Evolutionary conservation across 495 filamentous ascomycete species (phyloP).

Genomic region (Alectoria sarmentosa): DNA sequence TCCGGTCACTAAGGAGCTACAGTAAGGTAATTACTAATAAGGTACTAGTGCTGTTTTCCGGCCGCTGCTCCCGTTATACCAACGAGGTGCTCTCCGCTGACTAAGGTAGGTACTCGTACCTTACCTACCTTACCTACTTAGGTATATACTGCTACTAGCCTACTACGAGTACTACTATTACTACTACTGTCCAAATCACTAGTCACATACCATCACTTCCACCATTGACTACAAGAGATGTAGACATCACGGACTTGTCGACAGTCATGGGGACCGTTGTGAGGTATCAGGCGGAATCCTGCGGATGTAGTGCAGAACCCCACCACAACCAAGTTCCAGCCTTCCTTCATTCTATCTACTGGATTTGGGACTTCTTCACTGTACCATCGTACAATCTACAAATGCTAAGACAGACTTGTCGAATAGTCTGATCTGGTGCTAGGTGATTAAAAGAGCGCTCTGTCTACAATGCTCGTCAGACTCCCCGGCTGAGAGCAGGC

Average conservation of each 20-base stretch:
- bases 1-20: no score
- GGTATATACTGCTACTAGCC: no score
- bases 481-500: no score
- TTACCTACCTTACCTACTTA: neutral
- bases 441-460: neutral
- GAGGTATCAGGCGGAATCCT: neutral
- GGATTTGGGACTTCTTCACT: neutral
- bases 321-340: neutral
- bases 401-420: neutral
- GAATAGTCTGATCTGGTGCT: neutral
- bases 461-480: no score
- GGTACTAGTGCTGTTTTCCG: no score
- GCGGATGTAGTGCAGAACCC: neutral
- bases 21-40: no score
- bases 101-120: neutral
- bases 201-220: neutral
- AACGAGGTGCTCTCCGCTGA: no score
- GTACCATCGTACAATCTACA: neutral
- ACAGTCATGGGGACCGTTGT: neutral
- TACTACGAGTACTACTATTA: no score
- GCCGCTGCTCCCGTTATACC: no score
- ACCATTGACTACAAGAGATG: neutral
- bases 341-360: neutral
- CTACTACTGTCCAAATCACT: no score
- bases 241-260: neutral